A percentile compares a stretch with the other conserved stretches of the same genome.
These are phyloP conservation scores for Terfezia boudieri DNA, from an alignment of 495 filamentous ascomycete species.

Conservation along the genomic window DNA sequence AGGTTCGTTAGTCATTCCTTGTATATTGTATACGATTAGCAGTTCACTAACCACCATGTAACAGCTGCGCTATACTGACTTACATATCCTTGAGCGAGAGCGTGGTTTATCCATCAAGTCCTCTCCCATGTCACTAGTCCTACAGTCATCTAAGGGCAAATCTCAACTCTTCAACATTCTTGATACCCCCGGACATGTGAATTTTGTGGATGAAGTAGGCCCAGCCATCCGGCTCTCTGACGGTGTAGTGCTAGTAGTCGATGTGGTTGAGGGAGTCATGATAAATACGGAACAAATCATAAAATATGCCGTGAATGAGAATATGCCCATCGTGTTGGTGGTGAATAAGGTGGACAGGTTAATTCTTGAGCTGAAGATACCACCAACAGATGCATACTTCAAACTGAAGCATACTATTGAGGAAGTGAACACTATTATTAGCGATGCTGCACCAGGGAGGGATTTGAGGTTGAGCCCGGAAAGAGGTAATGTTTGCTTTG, in stretches of 20 bases:
- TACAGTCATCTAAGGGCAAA: conserved; percentile 72
- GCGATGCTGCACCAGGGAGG: conserved; percentile 61
- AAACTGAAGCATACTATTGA: conserved; percentile 96
- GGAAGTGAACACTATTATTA: conserved; percentile 89
- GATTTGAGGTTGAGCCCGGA: conserved; percentile 70
- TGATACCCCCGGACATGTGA: conserved; percentile 93
- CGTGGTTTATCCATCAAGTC: conserved; percentile 85
- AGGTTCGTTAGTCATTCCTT: conserved; percentile 19
- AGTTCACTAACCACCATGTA: conserved; percentile 1
- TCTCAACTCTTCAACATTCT: conserved; percentile 91
- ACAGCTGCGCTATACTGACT: conserved; percentile 83
- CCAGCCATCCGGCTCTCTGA: conserved; percentile 70
- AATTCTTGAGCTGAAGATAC: conserved; percentile 83
- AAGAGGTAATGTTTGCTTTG: conserved; percentile 91
- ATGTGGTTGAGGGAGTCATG: conserved; percentile 96
- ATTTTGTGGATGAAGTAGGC: conserved; percentile 93
- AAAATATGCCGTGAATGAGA: conserved; percentile 79
- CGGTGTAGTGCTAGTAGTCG: conserved; percentile 79
- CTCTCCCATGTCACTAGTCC: conserved; percentile 79
- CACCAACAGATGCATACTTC: conserved; percentile 91
- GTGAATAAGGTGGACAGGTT: conserved; percentile 95
- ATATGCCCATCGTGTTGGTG: conserved; percentile 67
- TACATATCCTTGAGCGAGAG: conserved; percentile 69
- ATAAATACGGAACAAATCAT: conserved; percentile 92
- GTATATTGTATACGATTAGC: background rate